These are phyloP conservation scores for Alternaria metachromatica DNA, from an alignment of 2,329 filamentous ascomycete species.

Conservation along the genomic window DNA sequence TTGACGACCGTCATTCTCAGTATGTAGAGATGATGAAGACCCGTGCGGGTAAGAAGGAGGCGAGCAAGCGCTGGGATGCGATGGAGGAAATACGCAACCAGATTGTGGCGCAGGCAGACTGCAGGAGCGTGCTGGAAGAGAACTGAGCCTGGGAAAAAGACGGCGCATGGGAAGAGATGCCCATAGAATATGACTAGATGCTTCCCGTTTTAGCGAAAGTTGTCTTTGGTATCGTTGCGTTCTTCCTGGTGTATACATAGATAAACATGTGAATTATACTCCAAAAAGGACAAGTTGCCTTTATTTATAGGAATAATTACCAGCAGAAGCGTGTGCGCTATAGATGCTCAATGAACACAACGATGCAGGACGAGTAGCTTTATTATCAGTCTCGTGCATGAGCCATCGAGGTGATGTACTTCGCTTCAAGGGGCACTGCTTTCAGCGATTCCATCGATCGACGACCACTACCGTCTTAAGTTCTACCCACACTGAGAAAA, in stretches of 20 bases:
- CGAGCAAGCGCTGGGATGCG: slow-evolving; percentile 17
- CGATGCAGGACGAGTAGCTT: not conserved
- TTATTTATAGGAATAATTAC: not conserved
- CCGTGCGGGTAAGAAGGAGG: slow-evolving; percentile 17
- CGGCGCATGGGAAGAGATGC: not conserved
- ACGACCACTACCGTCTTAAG: not conserved
- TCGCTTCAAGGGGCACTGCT: not conserved
- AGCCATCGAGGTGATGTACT: not conserved
- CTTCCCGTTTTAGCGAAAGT: not conserved
- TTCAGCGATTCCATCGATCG: not conserved
- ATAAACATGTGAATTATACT: not conserved
- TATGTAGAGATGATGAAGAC: slow-evolving; percentile 31
- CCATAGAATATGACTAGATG: not conserved
- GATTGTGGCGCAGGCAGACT: slow-evolving; percentile 15
- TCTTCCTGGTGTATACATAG: not conserved
- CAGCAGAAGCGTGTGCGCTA: rapidly evolving
- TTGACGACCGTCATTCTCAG: slow-evolving; percentile 13
- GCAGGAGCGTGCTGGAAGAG: slow-evolving; percentile 9
- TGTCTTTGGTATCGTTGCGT: not conserved
- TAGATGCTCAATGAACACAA: not conserved
- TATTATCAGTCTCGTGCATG: not conserved
- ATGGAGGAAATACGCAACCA: slow-evolving; percentile 15
- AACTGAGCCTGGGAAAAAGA: not conserved
- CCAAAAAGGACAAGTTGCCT: rapidly evolving
- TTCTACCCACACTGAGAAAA: not conserved